Conservation (phyloP, 176 grass and related monocot genomes). For the Carex kokanica region DNA sequence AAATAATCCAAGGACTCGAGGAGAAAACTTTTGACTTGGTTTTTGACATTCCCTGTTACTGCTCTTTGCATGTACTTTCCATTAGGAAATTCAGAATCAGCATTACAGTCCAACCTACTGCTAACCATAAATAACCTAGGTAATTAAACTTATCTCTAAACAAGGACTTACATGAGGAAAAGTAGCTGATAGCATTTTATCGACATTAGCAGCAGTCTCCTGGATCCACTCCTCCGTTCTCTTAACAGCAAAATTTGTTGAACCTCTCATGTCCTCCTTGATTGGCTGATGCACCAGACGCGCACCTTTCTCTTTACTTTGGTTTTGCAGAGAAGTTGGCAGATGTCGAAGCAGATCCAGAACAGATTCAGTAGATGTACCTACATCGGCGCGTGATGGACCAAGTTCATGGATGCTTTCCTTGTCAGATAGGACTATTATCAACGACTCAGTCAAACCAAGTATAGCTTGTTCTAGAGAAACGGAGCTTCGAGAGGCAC, state of each 20-base stretch:
- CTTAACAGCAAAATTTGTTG: constrained; percentile 35
- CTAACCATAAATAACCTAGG: neutral
- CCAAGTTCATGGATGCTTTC: constrained; percentile 47
- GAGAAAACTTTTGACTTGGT: neutral
- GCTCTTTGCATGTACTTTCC: neutral
- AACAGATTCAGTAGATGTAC: constrained; percentile 59
- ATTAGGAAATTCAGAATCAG: neutral
- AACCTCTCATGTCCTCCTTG: constrained; percentile 8
- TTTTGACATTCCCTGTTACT: neutral
- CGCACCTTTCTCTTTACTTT: constrained; percentile 15
- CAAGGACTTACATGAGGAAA: constrained; percentile 69
- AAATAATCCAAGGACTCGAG: neutral
- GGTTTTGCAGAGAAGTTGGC: constrained; percentile 34
- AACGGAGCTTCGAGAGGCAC: constrained; percentile 73
- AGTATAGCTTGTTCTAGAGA: constrained; percentile 71
- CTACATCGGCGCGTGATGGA: constrained; percentile 9
- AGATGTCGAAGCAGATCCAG: constrained; percentile 74
- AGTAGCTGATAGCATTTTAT: constrained; percentile 69
- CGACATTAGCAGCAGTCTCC: constrained; percentile 75
- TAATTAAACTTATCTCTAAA: neutral
- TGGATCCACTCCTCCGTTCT: constrained; percentile 72
- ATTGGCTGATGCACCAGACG: neutral
- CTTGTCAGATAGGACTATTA: constrained; percentile 76
- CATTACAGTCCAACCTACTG: neutral
- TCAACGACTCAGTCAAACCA: constrained; percentile 80